Evolutionary conservation across 805 yeast genomes (phyloP).

Genomic region (Kuraishia ogatae): DNA sequence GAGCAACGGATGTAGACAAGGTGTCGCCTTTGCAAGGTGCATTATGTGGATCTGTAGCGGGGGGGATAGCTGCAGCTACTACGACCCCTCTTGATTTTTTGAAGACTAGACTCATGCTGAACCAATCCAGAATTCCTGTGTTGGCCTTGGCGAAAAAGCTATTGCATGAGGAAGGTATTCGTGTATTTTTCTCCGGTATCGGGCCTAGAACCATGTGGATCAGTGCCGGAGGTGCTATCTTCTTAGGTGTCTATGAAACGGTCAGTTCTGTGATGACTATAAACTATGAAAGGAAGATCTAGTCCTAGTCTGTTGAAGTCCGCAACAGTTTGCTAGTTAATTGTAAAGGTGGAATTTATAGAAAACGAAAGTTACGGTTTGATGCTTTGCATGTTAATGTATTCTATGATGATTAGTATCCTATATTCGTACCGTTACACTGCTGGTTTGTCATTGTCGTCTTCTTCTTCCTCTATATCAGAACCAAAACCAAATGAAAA

Average conservation of each 20-base stretch:
- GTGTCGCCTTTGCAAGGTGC: constrained; percentile 73
- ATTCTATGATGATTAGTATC: not conserved
- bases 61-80: constrained; percentile 72
- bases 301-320: not conserved
- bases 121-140: constrained; percentile 38
- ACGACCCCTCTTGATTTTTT: constrained; percentile 78
- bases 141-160: constrained; percentile 40
- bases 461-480: constrained; percentile 7
- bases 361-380: not conserved
- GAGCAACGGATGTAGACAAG: constrained; percentile 26
- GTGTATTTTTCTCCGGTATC: constrained; percentile 71
- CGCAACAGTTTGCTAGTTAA: not conserved
- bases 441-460: not conserved
- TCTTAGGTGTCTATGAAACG: constrained; percentile 87
- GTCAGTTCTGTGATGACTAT: constrained; percentile 30
- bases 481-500: constrained; percentile 28
- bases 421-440: not conserved
- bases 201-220: constrained; percentile 98
- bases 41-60: constrained; percentile 73
- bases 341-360: not conserved
- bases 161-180: constrained; percentile 62
- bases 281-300: not conserved
- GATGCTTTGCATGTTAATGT: not conserved
- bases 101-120: constrained; percentile 81
- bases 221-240: constrained; percentile 96